Percentiles rank a stretch among this genome's conserved stretches.
Conservation (phyloP, 306 rosid species). For the Cicer judaicum region DNA sequence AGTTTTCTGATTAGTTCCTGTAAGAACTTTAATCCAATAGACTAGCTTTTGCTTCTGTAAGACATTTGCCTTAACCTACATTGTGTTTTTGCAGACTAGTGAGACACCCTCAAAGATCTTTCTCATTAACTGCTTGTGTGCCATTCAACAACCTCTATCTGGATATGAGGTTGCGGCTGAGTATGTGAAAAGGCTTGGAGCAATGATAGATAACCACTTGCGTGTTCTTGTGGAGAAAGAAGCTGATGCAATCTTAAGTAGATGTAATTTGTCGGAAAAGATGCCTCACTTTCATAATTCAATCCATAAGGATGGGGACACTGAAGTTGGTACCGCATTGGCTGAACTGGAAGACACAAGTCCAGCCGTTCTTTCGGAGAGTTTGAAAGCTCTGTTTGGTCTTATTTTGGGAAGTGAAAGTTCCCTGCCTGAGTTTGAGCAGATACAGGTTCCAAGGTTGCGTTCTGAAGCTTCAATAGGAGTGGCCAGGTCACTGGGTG, state of each 20-base stretch:
- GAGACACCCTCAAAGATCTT: constrained; percentile 94
- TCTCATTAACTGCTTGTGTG: constrained; percentile 86
- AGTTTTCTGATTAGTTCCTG: neutral
- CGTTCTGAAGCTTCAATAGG: constrained; percentile 87
- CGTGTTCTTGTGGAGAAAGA: constrained; percentile 77
- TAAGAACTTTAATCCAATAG: neutral
- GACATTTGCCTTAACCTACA: constrained; percentile 31
- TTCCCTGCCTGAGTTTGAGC: constrained; percentile 92
- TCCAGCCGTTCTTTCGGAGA: constrained; percentile 70
- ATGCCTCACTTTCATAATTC: constrained; percentile 65
- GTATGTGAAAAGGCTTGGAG: constrained; percentile 76
- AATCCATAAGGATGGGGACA: constrained; percentile 47
- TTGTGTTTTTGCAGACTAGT: constrained; percentile 65
- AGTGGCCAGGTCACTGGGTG: constrained; percentile 81
- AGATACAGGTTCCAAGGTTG: constrained; percentile 87
- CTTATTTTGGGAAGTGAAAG: constrained; percentile 87
- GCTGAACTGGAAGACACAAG: constrained; percentile 77
- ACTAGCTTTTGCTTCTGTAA: constrained; percentile 6
- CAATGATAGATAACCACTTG: constrained; percentile 73
- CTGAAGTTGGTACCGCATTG: constrained; percentile 56
- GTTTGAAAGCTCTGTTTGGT: constrained; percentile 83
- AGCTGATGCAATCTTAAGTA: constrained; percentile 71
- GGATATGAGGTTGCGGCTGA: constrained; percentile 81
- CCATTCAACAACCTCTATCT: constrained; percentile 82
- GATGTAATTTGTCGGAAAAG: constrained; percentile 78